Conservation (phyloP, 75 land plant genomes). For the Selaginella tamariscina region DNA sequence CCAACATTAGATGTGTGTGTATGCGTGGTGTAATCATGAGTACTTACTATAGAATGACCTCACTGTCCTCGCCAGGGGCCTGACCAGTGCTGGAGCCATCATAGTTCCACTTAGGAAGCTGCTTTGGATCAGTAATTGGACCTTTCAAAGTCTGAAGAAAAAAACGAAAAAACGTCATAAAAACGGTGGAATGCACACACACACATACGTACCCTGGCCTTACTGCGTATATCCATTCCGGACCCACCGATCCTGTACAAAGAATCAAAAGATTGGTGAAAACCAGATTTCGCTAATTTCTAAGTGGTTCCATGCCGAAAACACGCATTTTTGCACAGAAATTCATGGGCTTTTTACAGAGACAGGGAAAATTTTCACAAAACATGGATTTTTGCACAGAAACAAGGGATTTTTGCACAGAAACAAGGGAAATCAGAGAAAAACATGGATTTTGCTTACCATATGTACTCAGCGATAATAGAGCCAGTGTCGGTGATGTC, state of each 20-base stretch:
- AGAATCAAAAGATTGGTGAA: neutral
- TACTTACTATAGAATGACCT: conserved; percentile 5
- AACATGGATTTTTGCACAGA: neutral
- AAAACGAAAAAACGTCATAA: neutral
- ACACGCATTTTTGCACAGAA: too few relatives aligned
- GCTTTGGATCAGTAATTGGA: neutral
- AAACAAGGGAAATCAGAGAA: neutral
- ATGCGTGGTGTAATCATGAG: neutral
- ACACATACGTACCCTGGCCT: conserved; percentile 42
- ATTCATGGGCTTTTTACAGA: neutral
- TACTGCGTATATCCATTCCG: conserved; percentile 72
- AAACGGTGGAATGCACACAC: neutral
- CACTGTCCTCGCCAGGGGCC: conserved; percentile 6
- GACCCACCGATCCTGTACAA: conserved; percentile 65
- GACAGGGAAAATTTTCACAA: too few relatives aligned
- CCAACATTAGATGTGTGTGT: neutral
- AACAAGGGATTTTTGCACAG: neutral
- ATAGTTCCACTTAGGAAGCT: conserved; percentile 14
- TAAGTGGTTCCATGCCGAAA: too few relatives aligned
- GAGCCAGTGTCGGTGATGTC: conserved; percentile 57
- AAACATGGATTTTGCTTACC: conserved; percentile 25
- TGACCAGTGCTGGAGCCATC: conserved; percentile 12
- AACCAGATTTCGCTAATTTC: too few relatives aligned
- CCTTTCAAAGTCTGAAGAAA: conserved; percentile 7
- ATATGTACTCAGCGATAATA: conserved; percentile 91